Conservation (phyloP, 345 rosid species). For the Populus pruinosa region DNA sequence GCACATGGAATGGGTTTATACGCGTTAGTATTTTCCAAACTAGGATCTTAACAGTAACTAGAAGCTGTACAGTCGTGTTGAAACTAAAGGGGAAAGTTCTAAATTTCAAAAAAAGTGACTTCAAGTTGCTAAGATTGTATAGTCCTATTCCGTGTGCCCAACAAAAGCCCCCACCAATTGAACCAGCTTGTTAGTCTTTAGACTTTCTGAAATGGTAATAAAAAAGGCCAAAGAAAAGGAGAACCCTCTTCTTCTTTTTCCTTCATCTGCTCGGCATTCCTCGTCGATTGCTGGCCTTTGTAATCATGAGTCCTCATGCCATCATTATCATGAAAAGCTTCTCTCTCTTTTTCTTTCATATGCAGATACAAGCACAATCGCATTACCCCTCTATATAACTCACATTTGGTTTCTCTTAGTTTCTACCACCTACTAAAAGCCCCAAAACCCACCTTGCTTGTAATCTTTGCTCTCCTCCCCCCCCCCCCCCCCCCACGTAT, state of each 20-base stretch:
- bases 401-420: background rate
- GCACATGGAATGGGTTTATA: background rate
- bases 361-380: constrained; percentile 11
- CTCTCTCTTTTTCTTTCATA: constrained; percentile 27
- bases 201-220: constrained; percentile 8
- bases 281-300: constrained; percentile 45
- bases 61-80: background rate
- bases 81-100: constrained; percentile 16
- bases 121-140: constrained; percentile 3
- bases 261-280: constrained; percentile 26
- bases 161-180: background rate
- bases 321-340: constrained; percentile 57
- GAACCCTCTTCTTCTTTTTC: constrained; percentile 2
- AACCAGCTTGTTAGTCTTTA: background rate
- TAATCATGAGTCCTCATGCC: constrained; percentile 64
- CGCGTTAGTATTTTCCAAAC: background rate
- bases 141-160: constrained; percentile 28
- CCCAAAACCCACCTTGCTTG: background rate
- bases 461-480: background rate
- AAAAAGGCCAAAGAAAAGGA: background rate
- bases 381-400: constrained; percentile 31
- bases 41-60: background rate
- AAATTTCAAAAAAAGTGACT: constrained; percentile 14
- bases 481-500: background rate
- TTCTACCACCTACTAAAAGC: background rate